phyloP scores from a whole-genome alignment of 371 early-diverging fungal species.

The Lichtheimia hyalospora region DNA sequence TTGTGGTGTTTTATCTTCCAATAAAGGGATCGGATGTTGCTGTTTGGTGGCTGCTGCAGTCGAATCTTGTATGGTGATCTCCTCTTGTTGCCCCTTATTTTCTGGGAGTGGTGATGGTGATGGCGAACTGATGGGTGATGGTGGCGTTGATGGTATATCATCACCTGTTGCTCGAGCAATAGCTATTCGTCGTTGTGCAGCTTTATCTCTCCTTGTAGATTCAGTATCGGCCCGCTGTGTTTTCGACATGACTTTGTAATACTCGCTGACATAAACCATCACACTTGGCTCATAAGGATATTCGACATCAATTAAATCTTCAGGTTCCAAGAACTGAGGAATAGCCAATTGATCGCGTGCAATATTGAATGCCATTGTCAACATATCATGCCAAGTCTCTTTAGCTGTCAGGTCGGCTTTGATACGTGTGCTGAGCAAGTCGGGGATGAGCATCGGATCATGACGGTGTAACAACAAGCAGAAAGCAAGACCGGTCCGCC shows the following conservation, averaged over 20 bases:
- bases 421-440: conserved; percentile 37
- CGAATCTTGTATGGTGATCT: neutral
- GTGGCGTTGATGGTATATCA: conserved; percentile 15
- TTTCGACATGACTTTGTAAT: conserved; percentile 41
- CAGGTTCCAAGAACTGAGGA: conserved; percentile 44
- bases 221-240: conserved; percentile 5
- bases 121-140: conserved; percentile 10
- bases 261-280: conserved; percentile 54
- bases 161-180: conserved; percentile 14
- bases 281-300: conserved; percentile 49
- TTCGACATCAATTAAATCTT: conserved; percentile 49
- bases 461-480: conserved; percentile 71
- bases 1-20: conserved; percentile 1
- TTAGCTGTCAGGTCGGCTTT: conserved; percentile 26
- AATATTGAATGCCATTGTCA: conserved; percentile 35
- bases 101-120: neutral
- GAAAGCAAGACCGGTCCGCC: conserved; percentile 77
- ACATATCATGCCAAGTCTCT: conserved; percentile 31
- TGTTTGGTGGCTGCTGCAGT: conserved; percentile 1
- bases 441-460: conserved; percentile 63
- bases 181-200: conserved; percentile 5
- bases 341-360: conserved; percentile 38
- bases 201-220: neutral
- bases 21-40: neutral
- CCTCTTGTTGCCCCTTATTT: neutral